A percentile compares a stretch with the other conserved stretches of the same genome.
Evolutionary conservation across 108 stramenopile genomes (phyloP).

Genomic region (Fistulifera solaris): DNA sequence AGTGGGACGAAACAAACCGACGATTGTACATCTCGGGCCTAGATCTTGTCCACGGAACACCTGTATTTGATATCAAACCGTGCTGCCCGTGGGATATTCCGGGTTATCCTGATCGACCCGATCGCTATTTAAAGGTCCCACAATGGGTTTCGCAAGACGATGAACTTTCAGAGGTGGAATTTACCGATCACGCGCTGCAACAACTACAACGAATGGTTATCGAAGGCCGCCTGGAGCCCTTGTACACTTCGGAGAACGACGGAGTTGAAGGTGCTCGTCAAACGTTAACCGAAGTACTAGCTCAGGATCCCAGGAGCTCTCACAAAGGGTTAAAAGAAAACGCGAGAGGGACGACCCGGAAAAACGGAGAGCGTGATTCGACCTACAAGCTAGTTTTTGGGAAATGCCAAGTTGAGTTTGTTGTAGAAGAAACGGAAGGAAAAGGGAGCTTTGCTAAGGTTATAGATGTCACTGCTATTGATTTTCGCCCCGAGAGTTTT

Average conservation of each 20-base stretch:
- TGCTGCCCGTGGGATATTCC: slow-evolving; percentile 78
- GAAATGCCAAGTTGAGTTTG: slow-evolving; percentile 23
- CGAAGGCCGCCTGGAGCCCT: slow-evolving; percentile 36
- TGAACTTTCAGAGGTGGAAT: slow-evolving; percentile 40
- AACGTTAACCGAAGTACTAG: slow-evolving; percentile 53
- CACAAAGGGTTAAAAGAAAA: slow-evolving; percentile 58
- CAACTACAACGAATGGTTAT: slow-evolving; percentile 19
- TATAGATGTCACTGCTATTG: slow-evolving; percentile 12
- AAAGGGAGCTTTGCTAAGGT: slow-evolving; percentile 16
- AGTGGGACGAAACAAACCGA: slow-evolving; percentile 40
- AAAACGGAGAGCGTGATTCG: slow-evolving; percentile 4
- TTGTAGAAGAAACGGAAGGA: neutral
- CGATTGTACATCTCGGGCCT: slow-evolving; percentile 54
- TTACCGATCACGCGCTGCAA: slow-evolving; percentile 29
- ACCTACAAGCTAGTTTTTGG: slow-evolving; percentile 33
- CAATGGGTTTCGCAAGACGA: slow-evolving; percentile 60
- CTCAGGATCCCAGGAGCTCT: slow-evolving; percentile 68
- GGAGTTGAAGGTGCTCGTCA: slow-evolving; percentile 29
- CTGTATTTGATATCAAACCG: slow-evolving; percentile 92
- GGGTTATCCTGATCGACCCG: slow-evolving; percentile 22
- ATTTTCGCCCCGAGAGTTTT: slow-evolving; percentile 14
- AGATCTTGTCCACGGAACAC: slow-evolving; percentile 88
- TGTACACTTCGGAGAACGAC: slow-evolving; percentile 38
- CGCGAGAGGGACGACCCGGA: slow-evolving; percentile 32
- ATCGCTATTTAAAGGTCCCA: slow-evolving; percentile 27